Percentiles rank a stretch among this genome's conserved stretches.
Evolutionary conservation across 441 rosid species (phyloP).

Genomic region (Flueggea neowawraea): DNA sequence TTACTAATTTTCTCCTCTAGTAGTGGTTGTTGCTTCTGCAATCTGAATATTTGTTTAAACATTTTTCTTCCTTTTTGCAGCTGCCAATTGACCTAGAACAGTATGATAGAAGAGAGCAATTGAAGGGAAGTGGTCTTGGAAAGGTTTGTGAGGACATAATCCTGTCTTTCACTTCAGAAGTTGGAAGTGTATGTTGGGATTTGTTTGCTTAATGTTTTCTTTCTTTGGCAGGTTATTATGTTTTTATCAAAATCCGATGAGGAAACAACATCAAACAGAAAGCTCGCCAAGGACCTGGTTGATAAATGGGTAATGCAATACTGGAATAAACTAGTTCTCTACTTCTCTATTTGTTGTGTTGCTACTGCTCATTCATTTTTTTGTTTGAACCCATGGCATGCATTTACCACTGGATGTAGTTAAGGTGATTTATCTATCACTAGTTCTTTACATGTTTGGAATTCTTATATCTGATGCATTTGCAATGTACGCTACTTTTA

Average conservation of each 20-base stretch:
- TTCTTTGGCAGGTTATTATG: conserved; percentile 75
- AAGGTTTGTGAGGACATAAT: conserved; percentile 44
- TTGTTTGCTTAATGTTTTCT: conserved; percentile 12
- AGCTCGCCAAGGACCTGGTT: conserved; percentile 96
- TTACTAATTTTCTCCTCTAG: neutral
- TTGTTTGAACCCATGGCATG: neutral
- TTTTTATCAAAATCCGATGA: conserved; percentile 95
- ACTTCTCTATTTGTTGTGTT: too few relatives aligned
- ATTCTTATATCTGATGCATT: too few relatives aligned
- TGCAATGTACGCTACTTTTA: too few relatives aligned
- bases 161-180: neutral
- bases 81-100: conserved; percentile 94
- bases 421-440: too few relatives aligned
- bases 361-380: neutral
- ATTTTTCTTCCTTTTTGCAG: conserved; percentile 38
- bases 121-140: conserved; percentile 98
- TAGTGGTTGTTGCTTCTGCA: conserved; percentile 10
- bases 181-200: neutral
- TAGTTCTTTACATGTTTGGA: too few relatives aligned
- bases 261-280: conserved; percentile 90
- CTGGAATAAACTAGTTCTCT: neutral
- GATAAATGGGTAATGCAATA: conserved; percentile 82
- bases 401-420: neutral
- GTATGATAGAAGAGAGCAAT: conserved; percentile 88
- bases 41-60: conserved; percentile 13